Evolutionary conservation across 768 basidiomycete species (phyloP).

Genomic region (Rhizopogon salebrosus): DNA sequence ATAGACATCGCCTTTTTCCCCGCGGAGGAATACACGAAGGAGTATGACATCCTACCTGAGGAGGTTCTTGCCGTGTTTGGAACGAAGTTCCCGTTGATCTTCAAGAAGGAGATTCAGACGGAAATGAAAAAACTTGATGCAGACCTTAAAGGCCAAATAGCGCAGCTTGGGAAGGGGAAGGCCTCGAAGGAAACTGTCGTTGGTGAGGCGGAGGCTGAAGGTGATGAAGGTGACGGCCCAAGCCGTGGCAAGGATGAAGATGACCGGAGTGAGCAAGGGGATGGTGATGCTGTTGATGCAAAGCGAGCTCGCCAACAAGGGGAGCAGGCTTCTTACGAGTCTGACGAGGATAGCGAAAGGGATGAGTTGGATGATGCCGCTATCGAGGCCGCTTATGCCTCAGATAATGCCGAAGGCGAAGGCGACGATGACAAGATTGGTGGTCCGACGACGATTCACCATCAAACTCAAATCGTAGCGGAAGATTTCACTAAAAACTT

Average conservation of each 20-base stretch:
- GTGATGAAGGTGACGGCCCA: slow-evolving; percentile 44
- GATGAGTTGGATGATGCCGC: slow-evolving; percentile 48
- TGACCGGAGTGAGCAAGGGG: slow-evolving; percentile 71
- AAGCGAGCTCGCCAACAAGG: slow-evolving; percentile 69
- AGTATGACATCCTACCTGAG: slow-evolving; percentile 69
- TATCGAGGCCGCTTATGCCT: slow-evolving; percentile 61
- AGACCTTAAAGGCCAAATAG: slow-evolving; percentile 72
- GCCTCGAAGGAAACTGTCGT: slow-evolving; percentile 36
- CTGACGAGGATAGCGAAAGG: slow-evolving; percentile 42
- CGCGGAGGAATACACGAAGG: slow-evolving; percentile 70
- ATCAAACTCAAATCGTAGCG: slow-evolving; percentile 39
- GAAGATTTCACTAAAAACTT: slow-evolving; percentile 53
- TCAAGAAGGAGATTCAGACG: slow-evolving; percentile 80
- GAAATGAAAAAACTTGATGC: slow-evolving; percentile 86
- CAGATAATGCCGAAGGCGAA: slow-evolving; percentile 36
- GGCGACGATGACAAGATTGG: slow-evolving; percentile 16
- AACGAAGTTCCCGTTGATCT: slow-evolving; percentile 66
- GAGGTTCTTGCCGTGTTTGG: slow-evolving; percentile 74
- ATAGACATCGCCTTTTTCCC: slow-evolving; percentile 86
- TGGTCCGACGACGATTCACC: slow-evolving; percentile 29
- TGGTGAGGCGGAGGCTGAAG: slow-evolving; percentile 43
- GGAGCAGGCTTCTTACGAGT: slow-evolving; percentile 73
- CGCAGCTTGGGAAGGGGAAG: slow-evolving; percentile 81
- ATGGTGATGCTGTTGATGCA: slow-evolving; percentile 76
- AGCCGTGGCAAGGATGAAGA: slow-evolving; percentile 45